Percentiles rank a stretch among this genome's conserved stretches.
These are phyloP conservation scores for Ceratocystis eucalypticola DNA, from an alignment of 2,329 filamentous ascomycete species.

Conservation along the genomic window DNA sequence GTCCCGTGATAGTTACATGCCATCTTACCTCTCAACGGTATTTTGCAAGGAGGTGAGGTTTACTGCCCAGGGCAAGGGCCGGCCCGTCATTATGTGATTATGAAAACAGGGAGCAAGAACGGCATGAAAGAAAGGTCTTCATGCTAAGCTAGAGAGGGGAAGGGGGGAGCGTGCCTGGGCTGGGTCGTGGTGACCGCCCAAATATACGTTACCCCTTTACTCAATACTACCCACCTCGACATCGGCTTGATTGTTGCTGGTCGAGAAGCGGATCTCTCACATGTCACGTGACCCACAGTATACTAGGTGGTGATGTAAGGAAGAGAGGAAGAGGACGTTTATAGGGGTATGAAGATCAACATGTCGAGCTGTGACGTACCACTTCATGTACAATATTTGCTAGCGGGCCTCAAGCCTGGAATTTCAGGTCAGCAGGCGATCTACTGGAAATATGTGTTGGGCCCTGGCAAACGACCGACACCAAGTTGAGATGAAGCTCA, in stretches of 20 bases:
- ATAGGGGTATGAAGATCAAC: constrained; percentile 5
- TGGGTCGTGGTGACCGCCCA: background rate
- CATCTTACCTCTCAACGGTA: background rate
- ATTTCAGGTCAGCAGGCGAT: background rate
- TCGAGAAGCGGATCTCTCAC: too few relatives aligned
- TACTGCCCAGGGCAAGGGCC: background rate
- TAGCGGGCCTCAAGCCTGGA: background rate
- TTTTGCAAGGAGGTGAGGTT: background rate
- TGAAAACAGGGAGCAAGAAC: background rate
- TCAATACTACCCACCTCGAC: background rate
- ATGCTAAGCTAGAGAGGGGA: background rate
- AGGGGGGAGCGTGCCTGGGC: background rate
- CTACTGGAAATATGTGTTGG: background rate
- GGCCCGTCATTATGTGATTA: background rate
- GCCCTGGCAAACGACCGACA: background rate
- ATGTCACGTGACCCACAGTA: too few relatives aligned
- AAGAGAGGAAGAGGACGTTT: background rate
- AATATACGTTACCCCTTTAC: constrained; percentile 2
- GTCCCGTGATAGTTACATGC: background rate
- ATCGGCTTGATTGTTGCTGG: background rate
- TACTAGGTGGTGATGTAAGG: background rate
- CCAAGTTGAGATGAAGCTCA: background rate
- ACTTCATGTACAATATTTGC: background rate
- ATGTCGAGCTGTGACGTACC: constrained; percentile 1
- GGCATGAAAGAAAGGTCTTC: background rate